phyloP scores from a whole-genome alignment of 192 early-diverging fungal genomes.

The Spizellomyces punctatus region DNA sequence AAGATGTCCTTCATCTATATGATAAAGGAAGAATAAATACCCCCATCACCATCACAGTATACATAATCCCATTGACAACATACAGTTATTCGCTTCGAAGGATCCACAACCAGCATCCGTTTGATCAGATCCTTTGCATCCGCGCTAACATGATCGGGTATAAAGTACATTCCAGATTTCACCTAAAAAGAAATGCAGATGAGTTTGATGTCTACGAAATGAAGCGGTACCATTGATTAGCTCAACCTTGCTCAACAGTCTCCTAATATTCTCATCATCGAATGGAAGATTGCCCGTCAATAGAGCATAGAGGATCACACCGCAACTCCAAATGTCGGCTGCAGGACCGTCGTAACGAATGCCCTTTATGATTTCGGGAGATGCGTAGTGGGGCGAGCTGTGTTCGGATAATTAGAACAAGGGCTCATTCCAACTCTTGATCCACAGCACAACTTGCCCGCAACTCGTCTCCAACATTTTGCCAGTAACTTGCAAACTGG shows the following conservation, averaged over 20 bases:
- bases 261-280: slow-evolving; percentile 73
- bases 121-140: slow-evolving; percentile 78
- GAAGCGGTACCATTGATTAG: too few relatives aligned
- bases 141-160: slow-evolving; percentile 82
- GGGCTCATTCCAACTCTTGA: neutral
- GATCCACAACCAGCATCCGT: slow-evolving; percentile 92
- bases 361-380: slow-evolving; percentile 74
- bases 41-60: too few relatives aligned
- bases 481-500: slow-evolving; percentile 58
- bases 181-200: slow-evolving; percentile 54
- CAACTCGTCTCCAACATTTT: slow-evolving; percentile 67
- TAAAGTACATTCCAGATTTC: slow-evolving; percentile 57
- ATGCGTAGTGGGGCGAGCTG: slow-evolving; percentile 74
- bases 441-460: slow-evolving; percentile 47
- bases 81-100: slow-evolving; percentile 57
- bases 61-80: neutral
- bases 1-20: slow-evolving; percentile 58
- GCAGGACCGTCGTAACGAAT: slow-evolving; percentile 64
- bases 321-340: slow-evolving; percentile 76
- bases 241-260: slow-evolving; percentile 64
- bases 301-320: slow-evolving; percentile 74
- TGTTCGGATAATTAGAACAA: slow-evolving; percentile 2
- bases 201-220: slow-evolving; percentile 36
- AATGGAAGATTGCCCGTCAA: slow-evolving; percentile 73
- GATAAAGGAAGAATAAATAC: too few relatives aligned